Evolutionary conservation across 2,329 filamentous ascomycete species (phyloP).

Genomic region (Venturiaceae sp.): DNA sequence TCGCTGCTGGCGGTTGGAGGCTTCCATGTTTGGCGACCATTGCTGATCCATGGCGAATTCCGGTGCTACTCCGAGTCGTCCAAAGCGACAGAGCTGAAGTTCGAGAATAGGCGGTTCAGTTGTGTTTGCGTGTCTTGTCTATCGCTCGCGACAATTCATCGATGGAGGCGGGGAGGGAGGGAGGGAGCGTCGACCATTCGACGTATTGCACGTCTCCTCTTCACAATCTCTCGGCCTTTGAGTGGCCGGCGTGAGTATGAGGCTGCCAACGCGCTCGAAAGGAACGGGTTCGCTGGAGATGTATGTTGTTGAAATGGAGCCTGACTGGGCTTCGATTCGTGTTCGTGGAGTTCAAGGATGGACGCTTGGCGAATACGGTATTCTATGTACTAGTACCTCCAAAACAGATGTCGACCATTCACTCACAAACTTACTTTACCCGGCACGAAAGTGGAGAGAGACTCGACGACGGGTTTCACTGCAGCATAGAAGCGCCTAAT

Average conservation of each 20-base stretch:
- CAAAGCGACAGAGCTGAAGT: no score
- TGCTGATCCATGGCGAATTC: slow-evolving; percentile 17
- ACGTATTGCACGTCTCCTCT: neutral
- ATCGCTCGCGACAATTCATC: no score
- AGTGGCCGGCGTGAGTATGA: neutral
- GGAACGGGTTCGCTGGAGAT: neutral
- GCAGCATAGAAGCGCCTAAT: neutral
- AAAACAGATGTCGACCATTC: no score
- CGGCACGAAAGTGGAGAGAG: neutral
- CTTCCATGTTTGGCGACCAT: slow-evolving; percentile 27
- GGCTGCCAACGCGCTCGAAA: neutral
- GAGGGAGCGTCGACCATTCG: no score
- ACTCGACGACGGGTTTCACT: neutral
- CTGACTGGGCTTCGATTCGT: no score
- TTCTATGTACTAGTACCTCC: no score
- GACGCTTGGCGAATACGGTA: no score
- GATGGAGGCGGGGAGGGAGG: no score
- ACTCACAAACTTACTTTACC: no score
- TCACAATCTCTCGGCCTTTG: neutral
- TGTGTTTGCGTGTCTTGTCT: no score
- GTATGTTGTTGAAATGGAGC: neutral
- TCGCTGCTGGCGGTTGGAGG: slow-evolving; percentile 12
- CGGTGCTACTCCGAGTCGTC: neutral
- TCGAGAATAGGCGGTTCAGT: no score
- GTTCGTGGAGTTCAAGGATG: no score